Base-by-base conservation (phyloP, 177 flowering plant genomes). In the Tripterygium wilfordii region DNA sequence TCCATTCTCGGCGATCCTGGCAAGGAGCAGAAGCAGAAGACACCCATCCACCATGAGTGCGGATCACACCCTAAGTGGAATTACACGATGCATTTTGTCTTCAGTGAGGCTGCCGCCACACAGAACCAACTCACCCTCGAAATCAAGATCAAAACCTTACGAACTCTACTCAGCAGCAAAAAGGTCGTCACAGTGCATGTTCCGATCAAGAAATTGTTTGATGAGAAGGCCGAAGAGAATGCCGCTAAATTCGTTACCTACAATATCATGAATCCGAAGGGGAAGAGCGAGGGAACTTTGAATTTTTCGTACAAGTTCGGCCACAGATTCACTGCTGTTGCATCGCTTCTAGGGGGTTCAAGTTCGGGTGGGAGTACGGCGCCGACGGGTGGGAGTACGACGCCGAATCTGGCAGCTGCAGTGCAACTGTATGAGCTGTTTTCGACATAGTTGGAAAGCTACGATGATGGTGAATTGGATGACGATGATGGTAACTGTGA, bases 231-330 rank as follows among this genome's bases (percentile, higher is more conserved):
- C 6, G 45, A 26, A 26, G 31, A n/a, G 30, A 44, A 36, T 22
- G 7, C 16, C 3, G 67, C 54, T 35, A 37, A 28, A 15, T 2
- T 14, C 2, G 56, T 54, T 15, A 51, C 44, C 5, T 80, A 82
- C 45, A 67, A 58, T 51, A 81, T 85, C 37, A 51, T 53, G 8
- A 65, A 62, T 8, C 48, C 72, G 8, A 44, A 56, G 7, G 85
- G 90, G 2, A 82, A 74, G 42, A 26, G 67, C 6, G 70, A 74
- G 42, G 96, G 96, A 0, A 58, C 52, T 3, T 42, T 88, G 37
- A 64, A 68, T 54, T 59, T 88, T 46, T 69, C 86, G 0, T 82
- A 57, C 62, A 75, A 64, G 9, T 54, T 88, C 18, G 82, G 85
- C 1, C 79, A 80, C 0, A 82, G 70, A 31, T 49, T 63, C 37